Evolutionary conservation across 2,329 filamentous ascomycete species (phyloP).

Genomic region (Metarhizium sp.): DNA sequence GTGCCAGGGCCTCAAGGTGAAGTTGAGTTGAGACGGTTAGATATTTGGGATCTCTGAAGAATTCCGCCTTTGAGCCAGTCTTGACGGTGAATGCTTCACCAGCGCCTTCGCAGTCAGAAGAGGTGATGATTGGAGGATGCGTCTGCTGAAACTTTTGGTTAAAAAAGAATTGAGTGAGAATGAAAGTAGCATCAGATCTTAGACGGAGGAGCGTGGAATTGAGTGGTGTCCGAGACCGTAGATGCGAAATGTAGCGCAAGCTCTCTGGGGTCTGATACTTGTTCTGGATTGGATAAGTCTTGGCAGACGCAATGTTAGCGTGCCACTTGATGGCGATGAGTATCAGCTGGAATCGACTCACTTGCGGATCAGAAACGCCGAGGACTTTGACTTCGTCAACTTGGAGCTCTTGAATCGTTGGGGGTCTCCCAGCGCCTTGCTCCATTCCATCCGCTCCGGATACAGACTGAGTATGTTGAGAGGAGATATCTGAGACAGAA

Average conservation of each 20-base stretch:
- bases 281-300: constrained; percentile 92
- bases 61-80: constrained; percentile 36
- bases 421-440: not conserved
- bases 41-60: constrained; percentile 85
- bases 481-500: constrained; percentile 3
- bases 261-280: constrained; percentile 90
- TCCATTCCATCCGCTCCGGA: not conserved
- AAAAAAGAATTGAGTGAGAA: constrained; percentile 68
- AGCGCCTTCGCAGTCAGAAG: constrained; percentile 93
- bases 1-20: constrained; percentile 84
- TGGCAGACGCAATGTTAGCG: constrained; percentile 10
- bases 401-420: constrained; percentile 55
- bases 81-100: constrained; percentile 81
- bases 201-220: constrained; percentile 75
- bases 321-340: not conserved
- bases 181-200: constrained; percentile 68
- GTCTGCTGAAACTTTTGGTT: constrained; percentile 66
- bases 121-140: constrained; percentile 90
- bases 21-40: constrained; percentile 92
- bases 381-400: constrained; percentile 60
- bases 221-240: constrained; percentile 71
- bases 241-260: constrained; percentile 77
- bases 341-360: constrained; percentile 32
- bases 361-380: constrained; percentile 70
- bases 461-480: constrained; percentile 1